These are phyloP conservation scores for Secale cereale DNA, from an alignment of 176 grass and related monocot genomes.

Conservation along the genomic window DNA sequence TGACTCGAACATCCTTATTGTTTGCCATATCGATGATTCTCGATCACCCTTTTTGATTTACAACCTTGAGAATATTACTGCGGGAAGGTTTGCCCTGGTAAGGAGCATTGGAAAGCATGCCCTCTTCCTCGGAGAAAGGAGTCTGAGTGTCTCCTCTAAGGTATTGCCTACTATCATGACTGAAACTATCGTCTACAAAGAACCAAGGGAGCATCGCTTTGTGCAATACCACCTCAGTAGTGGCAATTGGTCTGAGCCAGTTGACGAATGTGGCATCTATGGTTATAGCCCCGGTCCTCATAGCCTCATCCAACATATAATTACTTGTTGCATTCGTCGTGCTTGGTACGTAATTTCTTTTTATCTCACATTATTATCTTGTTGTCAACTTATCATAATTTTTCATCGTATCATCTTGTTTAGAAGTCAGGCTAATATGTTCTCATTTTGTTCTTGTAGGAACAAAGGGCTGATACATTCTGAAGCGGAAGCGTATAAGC, in stretches of 20 bases:
- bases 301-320: neutral
- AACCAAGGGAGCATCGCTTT: neutral
- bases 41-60: neutral
- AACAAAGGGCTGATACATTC: neutral
- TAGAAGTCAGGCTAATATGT: neutral
- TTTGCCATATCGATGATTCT: neutral
- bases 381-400: no score
- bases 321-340: neutral
- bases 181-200: neutral
- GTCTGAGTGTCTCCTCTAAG: neutral
- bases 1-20: no score
- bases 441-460: neutral
- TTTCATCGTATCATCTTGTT: no score
- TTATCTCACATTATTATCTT: no score
- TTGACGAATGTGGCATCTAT: neutral
- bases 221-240: neutral
- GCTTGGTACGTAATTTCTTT: neutral
- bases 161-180: neutral
- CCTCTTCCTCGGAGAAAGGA: neutral
- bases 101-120: neutral
- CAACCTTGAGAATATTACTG: neutral
- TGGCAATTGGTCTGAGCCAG: neutral
- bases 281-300: neutral
- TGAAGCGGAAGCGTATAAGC: neutral
- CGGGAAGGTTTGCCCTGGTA: neutral